phyloP scores from a whole-genome alignment of 129 eudicot genomes.

The Escallonia rubra region DNA sequence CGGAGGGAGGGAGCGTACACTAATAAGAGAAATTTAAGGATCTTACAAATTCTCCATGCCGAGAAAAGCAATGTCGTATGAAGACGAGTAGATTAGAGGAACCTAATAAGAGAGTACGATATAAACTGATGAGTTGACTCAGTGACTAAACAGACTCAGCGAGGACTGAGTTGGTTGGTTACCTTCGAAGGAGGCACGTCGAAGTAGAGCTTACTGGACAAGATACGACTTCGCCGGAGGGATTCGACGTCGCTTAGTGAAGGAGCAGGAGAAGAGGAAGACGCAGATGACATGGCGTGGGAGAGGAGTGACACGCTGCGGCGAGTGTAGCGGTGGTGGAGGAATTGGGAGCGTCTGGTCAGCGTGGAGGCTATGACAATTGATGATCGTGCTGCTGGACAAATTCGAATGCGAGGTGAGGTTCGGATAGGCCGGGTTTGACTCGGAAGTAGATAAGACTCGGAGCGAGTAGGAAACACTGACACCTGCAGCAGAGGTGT shows the following conservation, averaged over 20 bases:
- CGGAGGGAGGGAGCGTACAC: too few relatives aligned
- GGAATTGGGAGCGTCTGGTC: too few relatives aligned
- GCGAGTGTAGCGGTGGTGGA: too few relatives aligned
- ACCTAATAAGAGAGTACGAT: slow-evolving; percentile 36
- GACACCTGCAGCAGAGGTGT: too few relatives aligned
- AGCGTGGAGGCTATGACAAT: too few relatives aligned
- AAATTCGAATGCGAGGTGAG: too few relatives aligned
- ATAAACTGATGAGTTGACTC: neutral
- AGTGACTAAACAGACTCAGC: neutral
- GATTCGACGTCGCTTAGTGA: slow-evolving; percentile 29
- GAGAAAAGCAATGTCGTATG: slow-evolving; percentile 71
- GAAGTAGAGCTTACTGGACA: slow-evolving; percentile 73
- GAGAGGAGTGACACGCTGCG: too few relatives aligned
- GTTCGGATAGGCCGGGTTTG: too few relatives aligned
- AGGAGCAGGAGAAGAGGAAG: slow-evolving; percentile 24
- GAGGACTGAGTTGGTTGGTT: neutral
- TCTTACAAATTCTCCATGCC: slow-evolving; percentile 92
- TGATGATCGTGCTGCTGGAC: too few relatives aligned
- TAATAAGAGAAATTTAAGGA: too few relatives aligned
- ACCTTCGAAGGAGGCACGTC: slow-evolving; percentile 62
- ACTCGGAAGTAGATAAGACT: too few relatives aligned
- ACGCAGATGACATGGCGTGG: neutral
- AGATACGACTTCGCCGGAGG: slow-evolving; percentile 54
- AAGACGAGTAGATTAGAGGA: slow-evolving; percentile 73
- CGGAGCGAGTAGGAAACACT: too few relatives aligned